Base-by-base conservation (phyloP, 768 basidiomycete genomes). In the Fomitopsis serialis region DNA sequence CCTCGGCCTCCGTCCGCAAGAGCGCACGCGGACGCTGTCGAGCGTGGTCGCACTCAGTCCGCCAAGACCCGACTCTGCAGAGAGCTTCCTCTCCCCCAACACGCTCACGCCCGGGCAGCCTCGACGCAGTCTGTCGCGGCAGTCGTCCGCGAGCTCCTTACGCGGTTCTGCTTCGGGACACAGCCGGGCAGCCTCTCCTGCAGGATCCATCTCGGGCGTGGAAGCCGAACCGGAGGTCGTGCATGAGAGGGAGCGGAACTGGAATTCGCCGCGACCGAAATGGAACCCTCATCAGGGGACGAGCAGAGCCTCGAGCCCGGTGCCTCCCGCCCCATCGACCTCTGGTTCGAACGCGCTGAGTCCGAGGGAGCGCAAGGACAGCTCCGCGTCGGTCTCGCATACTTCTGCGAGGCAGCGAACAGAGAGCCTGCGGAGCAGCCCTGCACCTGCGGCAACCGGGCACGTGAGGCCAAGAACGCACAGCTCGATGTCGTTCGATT, bases 161-260 rank as follows among this genome's bases (percentile, higher is more conserved):
- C 54, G 57, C 42, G 60, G 62, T 11, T 66, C 74, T 42, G 15
- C 19, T 5, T 40, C 37, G 15, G 37, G 37, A 4, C 37, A 40
- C 19, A 71, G 72, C 34, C 66, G 71, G 37, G 66, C 73, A 5
- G 70, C 69, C 52, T 83, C 81, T 21, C 77, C 79, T 27, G 60
- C 65, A 13, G 58, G 63, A 19, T 77, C 74, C 21, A 52, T 68
- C 8, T 61, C 62, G 13, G 70, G 45, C 15, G 56, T 8, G 17
- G 53, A 48, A n/a, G 13, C 2, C 5, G 42, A 54, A 25, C 23
- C 6, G 12, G 46, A 48, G 37, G 37, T 50, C 4, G 54, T 60
- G n/a, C 77, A 80, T 36, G 76, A 78, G 58, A 75, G 83, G 45
- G 85, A 87, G 66, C 73, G 81, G 45, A 87, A 87, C 60, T 87